Conservation (phyloP, 352 stramenopile species). For the Pythium brachiatum region DNA sequence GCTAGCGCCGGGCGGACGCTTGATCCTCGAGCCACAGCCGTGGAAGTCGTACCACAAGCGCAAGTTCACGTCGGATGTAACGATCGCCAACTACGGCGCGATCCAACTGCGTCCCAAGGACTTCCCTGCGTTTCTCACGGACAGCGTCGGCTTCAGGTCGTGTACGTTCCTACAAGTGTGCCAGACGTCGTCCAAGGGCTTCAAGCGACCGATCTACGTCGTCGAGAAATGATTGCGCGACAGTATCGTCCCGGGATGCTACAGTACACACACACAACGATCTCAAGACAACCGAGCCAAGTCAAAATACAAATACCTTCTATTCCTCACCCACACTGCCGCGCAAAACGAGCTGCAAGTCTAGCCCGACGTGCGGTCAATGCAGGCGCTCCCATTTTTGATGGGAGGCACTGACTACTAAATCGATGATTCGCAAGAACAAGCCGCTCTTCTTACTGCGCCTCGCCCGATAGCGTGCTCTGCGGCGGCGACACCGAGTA, state of each 20-base stretch:
- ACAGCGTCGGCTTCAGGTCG: slow-evolving; percentile 59
- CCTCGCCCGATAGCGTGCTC: slow-evolving; percentile 57
- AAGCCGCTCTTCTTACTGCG: slow-evolving; percentile 54
- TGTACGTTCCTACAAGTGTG: slow-evolving; percentile 76
- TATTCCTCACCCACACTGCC: background rate
- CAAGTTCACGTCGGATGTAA: slow-evolving; percentile 81
- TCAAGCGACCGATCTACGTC: slow-evolving; percentile 72
- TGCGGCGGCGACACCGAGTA: slow-evolving; percentile 69
- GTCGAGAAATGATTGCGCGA: slow-evolving; percentile 46
- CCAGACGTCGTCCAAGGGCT: slow-evolving; percentile 73
- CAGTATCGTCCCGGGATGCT: too few relatives aligned
- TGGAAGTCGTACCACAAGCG: slow-evolving; percentile 89
- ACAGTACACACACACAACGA: too few relatives aligned
- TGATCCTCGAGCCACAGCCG: slow-evolving; percentile 85
- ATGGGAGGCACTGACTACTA: background rate
- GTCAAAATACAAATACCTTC: slow-evolving; percentile 3
- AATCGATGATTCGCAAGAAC: background rate
- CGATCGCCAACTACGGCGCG: slow-evolving; percentile 60
- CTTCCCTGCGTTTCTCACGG: slow-evolving; percentile 56
- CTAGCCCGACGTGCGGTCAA: too few relatives aligned
- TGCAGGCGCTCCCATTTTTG: too few relatives aligned
- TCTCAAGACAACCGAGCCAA: slow-evolving; percentile 5
- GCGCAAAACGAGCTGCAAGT: too few relatives aligned
- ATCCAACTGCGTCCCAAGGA: slow-evolving; percentile 76
- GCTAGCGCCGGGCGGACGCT: slow-evolving; percentile 53